Base-by-base conservation (phyloP, 2,329 filamentous ascomycete genomes). In the Exophiala alcalophila region DNA sequence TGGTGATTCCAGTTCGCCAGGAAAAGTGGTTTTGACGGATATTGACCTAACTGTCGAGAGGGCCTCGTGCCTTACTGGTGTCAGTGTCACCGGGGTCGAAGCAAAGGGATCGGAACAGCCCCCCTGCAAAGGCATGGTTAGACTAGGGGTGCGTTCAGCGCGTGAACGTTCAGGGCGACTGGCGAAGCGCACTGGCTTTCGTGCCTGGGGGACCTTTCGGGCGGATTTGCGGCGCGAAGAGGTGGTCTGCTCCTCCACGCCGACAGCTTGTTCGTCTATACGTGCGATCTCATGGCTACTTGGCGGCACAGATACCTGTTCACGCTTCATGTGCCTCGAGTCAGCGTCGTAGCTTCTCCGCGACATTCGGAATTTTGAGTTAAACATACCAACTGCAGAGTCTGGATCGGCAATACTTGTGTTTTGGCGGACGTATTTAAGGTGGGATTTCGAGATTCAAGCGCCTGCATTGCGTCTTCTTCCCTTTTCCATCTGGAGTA, bases 1-100 rank as follows among this genome's bases (percentile, higher is more conserved):
- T 11, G 16, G 7, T 5, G 23, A 11, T 15, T 11, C 40, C 4
- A 36, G 18, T 18, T 34, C 35, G 14, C 14, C 35, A 16, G 35
- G 21, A 21, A 21, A 38, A 10, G 28, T 27, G 8, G 35, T 38
- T 10, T 6, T 16, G 10, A 38, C 6, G 23, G 30, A 32, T n/a
- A 20, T n/a, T 32, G 30, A 20, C 23, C 23, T 11, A n/a, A 32
- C 23, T 20, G 10, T 32, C 15, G 16, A n/a, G 12, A 32, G 12
- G 5, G 14, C 16, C 19, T 11, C 14, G 23, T 21, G 10, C 10
- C 16, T 21, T 12, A 32, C 11, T 2, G 30, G 18, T 11, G 16
- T 20, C n/a, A 32, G 30, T 8, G 8, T 11, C 12, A 32, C 14
- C 19, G 36, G 27, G 4, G 19, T 40, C 11, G 27, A 18, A 38